Conservation (phyloP, 352 stramenopile species). For the Labyrinthula sp. region DNA sequence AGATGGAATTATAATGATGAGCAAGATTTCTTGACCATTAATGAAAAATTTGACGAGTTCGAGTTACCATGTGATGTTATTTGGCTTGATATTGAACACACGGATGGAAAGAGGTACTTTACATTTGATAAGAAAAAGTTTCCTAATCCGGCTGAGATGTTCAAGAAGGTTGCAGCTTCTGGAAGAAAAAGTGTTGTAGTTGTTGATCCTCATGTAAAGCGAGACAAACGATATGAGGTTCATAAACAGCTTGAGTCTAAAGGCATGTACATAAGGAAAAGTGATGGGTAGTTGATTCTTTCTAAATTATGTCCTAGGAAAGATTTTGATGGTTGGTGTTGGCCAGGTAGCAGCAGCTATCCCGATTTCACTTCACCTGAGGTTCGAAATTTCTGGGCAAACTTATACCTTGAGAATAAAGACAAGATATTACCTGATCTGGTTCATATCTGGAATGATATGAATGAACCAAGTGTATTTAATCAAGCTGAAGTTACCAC, state of each 20-base stretch:
- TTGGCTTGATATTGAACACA: constrained; percentile 99
- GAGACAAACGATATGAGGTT: constrained; percentile 78
- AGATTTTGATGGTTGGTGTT: constrained; percentile 97
- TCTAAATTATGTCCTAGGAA: too few species aligned
- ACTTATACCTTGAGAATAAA: constrained; percentile 77
- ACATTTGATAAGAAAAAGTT: constrained; percentile 91
- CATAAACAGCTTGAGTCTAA: constrained; percentile 47
- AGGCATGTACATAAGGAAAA: constrained; percentile 85
- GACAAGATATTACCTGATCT: constrained; percentile 70
- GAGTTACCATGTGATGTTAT: constrained; percentile 97
- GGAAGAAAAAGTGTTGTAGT: constrained; percentile 96
- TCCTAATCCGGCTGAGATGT: constrained; percentile 76
- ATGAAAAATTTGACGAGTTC: constrained; percentile 42
- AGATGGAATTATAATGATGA: constrained; percentile 99
- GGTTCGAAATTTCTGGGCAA: constrained; percentile 81
- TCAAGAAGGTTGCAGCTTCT: constrained; percentile 59
- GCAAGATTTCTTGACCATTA: constrained; percentile 63
- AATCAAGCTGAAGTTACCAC: constrained; percentile 97
- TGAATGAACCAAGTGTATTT: constrained; percentile 98
- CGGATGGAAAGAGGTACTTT: constrained; percentile 87
- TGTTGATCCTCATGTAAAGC: constrained; percentile 96
- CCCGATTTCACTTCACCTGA: constrained; percentile 81
- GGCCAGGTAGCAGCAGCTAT: constrained; percentile 91
- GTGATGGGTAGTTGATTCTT: constrained; percentile 54
- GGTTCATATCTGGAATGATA: constrained; percentile 98